Conservation (phyloP, 2,329 filamentous ascomycete genomes). For the Clonostachys rhizophaga region DNA sequence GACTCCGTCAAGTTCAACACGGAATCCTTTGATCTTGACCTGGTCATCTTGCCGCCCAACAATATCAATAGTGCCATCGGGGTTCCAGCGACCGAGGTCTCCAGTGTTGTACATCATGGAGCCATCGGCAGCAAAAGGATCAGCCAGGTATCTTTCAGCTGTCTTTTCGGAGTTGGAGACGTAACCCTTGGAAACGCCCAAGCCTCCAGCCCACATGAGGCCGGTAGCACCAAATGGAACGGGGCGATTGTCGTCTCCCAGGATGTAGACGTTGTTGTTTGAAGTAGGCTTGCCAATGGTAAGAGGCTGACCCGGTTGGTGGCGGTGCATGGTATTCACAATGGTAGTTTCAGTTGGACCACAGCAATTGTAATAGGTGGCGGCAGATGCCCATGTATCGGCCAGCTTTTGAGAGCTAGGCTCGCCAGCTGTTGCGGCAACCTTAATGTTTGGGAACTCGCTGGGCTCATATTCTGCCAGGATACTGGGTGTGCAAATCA, state of each 20-base stretch:
- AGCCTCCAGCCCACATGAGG: constrained; percentile 42
- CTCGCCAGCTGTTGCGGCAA: constrained; percentile 7
- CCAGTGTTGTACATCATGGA: constrained; percentile 38
- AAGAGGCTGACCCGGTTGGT: constrained; percentile 29
- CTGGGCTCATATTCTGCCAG: constrained; percentile 30
- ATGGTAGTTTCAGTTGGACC: constrained; percentile 34
- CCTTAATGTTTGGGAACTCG: constrained; percentile 21
- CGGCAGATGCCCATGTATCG: constrained; percentile 5
- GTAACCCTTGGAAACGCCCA: constrained; percentile 42
- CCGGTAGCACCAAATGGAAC: constrained; percentile 35
- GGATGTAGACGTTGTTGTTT: constrained; percentile 43
- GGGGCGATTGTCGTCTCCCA: constrained; percentile 29
- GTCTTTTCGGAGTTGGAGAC: constrained; percentile 40
- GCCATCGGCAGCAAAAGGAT: constrained; percentile 28
- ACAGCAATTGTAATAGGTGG: constrained; percentile 7
- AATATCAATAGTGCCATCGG: constrained; percentile 8
- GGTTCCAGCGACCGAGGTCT: constrained; percentile 8
- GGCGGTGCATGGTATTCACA: constrained; percentile 40
- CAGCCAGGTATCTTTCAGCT: constrained; percentile 31
- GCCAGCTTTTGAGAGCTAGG: constrained; percentile 3
- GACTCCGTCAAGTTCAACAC: constrained; percentile 36
- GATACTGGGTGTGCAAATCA: constrained; percentile 42
- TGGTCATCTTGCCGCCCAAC: constrained; percentile 12
- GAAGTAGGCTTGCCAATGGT: constrained; percentile 42
- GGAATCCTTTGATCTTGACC: constrained; percentile 11